Evolutionary conservation across 2,329 filamentous ascomycete genomes (phyloP).

Genomic region (Diaporthe citriasiana): DNA sequence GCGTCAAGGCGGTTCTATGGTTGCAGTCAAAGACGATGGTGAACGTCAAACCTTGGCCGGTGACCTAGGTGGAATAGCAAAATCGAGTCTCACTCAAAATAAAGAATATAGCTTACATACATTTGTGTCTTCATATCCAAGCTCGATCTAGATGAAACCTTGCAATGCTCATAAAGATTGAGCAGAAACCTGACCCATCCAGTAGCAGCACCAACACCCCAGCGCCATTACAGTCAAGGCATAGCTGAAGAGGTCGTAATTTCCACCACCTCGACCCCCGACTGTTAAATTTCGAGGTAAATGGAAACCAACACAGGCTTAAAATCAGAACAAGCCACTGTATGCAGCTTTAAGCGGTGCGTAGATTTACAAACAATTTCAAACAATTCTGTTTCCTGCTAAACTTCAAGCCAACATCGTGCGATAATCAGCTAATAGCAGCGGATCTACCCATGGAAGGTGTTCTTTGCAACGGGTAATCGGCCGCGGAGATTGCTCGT

Average conservation of each 20-base stretch:
- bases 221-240: neutral
- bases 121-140: neutral
- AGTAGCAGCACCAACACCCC: too few species aligned
- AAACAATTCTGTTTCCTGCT: neutral
- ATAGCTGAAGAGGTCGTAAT: too few species aligned
- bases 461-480: neutral
- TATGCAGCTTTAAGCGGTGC: neutral
- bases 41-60: neutral
- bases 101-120: neutral
- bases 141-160: neutral
- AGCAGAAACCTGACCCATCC: neutral
- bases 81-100: neutral
- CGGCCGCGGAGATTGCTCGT: neutral
- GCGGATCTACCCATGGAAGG: neutral
- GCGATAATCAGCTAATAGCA: neutral
- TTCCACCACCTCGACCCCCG: neutral
- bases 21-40: too few species aligned
- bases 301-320: neutral
- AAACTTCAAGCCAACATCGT: neutral
- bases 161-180: neutral
- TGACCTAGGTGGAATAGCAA: neutral
- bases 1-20: neutral
- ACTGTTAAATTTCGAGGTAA: too few species aligned
- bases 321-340: neutral
- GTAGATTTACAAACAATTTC: neutral